Evolutionary conservation across 495 filamentous ascomycete species (phyloP).

Genomic region (Lasiosphaeria ovina): DNA sequence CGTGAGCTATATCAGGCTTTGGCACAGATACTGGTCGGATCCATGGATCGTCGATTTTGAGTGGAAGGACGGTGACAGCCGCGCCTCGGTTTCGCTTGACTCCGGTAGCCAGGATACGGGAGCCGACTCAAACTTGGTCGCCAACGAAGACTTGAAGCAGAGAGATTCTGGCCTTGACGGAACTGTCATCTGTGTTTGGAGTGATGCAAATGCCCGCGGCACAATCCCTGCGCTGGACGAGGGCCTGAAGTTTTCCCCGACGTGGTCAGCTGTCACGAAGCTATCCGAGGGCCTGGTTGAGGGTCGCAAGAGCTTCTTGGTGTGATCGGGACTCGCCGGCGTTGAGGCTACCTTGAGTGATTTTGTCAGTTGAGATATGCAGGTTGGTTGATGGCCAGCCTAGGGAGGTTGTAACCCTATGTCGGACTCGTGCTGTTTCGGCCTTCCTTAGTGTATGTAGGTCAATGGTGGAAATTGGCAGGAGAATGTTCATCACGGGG

Average conservation of each 20-base stretch:
- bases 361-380: neutral
- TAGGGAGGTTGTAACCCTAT: too few species aligned
- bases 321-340: constrained; percentile 9
- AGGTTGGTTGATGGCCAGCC: too few species aligned
- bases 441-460: too few species aligned
- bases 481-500: too few species aligned
- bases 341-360: neutral
- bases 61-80: constrained; percentile 48
- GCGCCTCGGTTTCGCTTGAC: constrained; percentile 14
- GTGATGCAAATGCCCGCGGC: constrained; percentile 70
- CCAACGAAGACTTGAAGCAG: constrained; percentile 31
- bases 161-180: constrained; percentile 56
- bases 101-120: constrained; percentile 3
- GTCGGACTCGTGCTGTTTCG: too few species aligned
- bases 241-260: constrained; percentile 67
- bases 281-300: constrained; percentile 77
- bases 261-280: constrained; percentile 77
- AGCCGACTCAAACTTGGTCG: constrained; percentile 1
- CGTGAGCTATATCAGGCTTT: constrained; percentile 43
- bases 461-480: too few species aligned
- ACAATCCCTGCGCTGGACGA: constrained; percentile 87
- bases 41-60: constrained; percentile 74
- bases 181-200: constrained; percentile 79
- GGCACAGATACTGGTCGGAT: constrained; percentile 67
- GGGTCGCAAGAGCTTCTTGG: constrained; percentile 50